Conservation (phyloP, 1,284 basidiomycete genomes). For the Flammula alnicola region DNA sequence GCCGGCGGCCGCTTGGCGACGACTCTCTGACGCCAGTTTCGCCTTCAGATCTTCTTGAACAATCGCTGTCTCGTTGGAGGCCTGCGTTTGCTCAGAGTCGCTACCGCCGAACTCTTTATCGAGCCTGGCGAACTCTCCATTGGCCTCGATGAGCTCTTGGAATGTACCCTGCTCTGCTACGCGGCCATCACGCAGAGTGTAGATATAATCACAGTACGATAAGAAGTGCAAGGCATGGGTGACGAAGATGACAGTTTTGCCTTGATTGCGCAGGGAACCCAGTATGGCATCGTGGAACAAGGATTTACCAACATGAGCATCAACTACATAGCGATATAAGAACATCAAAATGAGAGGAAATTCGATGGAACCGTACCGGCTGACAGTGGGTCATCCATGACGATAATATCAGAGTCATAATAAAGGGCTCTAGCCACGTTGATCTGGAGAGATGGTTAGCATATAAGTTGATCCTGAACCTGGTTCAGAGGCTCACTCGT, state of each 20-base stretch:
- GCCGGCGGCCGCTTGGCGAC: constrained; percentile 48
- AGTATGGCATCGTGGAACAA: constrained; percentile 73
- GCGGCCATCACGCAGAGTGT: constrained; percentile 59
- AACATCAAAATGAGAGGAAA: not conserved
- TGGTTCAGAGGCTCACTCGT: constrained; percentile 45
- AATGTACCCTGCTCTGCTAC: constrained; percentile 74
- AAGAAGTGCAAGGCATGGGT: constrained; percentile 80
- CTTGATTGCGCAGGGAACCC: constrained; percentile 51
- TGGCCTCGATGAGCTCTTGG: constrained; percentile 51
- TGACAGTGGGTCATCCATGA: constrained; percentile 78
- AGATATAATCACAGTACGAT: constrained; percentile 69
- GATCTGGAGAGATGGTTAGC: constrained; percentile 39
- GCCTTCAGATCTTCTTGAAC: constrained; percentile 44
- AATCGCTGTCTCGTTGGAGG: constrained; percentile 12
- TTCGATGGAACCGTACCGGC: constrained; percentile 47
- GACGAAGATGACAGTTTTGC: constrained; percentile 72
- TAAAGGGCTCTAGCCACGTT: constrained; percentile 80
- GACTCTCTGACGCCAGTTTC: constrained; percentile 39
- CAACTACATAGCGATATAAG: constrained; percentile 44
- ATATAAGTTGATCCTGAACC: too few relatives aligned
- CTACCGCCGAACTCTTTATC: constrained; percentile 67
- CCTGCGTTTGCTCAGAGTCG: constrained; percentile 33
- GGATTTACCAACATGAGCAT: constrained; percentile 72
- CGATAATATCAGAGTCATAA: constrained; percentile 69
- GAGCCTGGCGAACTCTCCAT: constrained; percentile 66